Evolutionary conservation across 169 alveolate species (phyloP).

Genomic region (Toxoplasma gondii): DNA sequence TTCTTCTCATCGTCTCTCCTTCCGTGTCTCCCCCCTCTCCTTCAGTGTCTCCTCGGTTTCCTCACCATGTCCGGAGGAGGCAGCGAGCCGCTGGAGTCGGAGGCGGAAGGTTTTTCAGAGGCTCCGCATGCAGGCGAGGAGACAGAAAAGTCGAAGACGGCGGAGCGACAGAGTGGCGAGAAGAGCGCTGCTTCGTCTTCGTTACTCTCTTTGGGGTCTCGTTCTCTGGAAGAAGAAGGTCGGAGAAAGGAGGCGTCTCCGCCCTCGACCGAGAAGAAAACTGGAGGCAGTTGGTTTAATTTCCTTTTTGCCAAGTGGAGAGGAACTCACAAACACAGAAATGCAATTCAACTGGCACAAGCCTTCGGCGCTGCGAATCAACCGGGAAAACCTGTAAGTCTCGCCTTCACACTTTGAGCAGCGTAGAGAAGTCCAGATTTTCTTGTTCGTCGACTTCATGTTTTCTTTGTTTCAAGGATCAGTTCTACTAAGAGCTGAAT

Average conservation of each 20-base stretch:
- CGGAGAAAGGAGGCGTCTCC: background rate
- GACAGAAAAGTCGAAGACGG: no score
- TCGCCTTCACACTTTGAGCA: background rate
- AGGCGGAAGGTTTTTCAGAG: no score
- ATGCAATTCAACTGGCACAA: constrained; percentile 46
- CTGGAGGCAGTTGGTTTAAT: background rate
- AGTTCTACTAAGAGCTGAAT: no score
- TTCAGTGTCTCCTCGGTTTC: background rate
- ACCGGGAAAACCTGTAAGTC: constrained; percentile 51
- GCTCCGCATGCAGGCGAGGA: no score
- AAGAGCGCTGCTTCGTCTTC: background rate
- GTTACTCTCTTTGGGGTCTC: background rate
- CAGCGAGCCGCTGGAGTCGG: no score
- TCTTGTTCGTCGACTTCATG: no score
- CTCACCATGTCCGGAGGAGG: background rate
- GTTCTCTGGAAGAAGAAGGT: background rate
- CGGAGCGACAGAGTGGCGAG: background rate
- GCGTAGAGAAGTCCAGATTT: background rate
- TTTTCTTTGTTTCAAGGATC: no score
- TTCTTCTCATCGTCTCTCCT: background rate
- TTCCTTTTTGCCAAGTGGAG: background rate
- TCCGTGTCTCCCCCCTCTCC: background rate
- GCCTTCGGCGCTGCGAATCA: constrained; percentile 42
- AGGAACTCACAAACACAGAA: background rate
- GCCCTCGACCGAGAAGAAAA: background rate